Evolutionary conservation across 2,329 filamentous ascomycete genomes (phyloP).

Genomic region (Nannizziopsis arthrosporioides): DNA sequence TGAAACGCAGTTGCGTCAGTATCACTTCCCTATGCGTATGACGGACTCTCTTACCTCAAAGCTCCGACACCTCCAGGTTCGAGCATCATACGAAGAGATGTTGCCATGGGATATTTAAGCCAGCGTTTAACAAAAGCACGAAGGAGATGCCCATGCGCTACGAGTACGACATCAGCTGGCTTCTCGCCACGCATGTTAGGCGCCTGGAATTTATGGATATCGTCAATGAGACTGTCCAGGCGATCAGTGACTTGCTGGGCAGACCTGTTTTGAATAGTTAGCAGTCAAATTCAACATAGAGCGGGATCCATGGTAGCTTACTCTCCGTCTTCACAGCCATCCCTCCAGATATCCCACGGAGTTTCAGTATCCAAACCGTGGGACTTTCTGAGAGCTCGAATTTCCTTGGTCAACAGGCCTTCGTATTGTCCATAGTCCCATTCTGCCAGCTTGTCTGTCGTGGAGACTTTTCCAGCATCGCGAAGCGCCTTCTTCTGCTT

Average conservation of each 20-base stretch:
- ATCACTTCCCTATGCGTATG: background rate
- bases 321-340: slow-evolving; percentile 49
- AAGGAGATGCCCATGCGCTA: slow-evolving; percentile 37
- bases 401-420: slow-evolving; percentile 43
- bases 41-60: slow-evolving; percentile 2
- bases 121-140: slow-evolving; percentile 39
- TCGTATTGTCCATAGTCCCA: slow-evolving; percentile 56
- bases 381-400: slow-evolving; percentile 36
- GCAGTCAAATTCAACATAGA: background rate
- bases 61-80: slow-evolving; percentile 8
- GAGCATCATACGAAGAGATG: slow-evolving; percentile 34
- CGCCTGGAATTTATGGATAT: slow-evolving; percentile 32
- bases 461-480: slow-evolving; percentile 29
- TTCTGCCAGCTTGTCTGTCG: slow-evolving; percentile 44
- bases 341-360: slow-evolving; percentile 38
- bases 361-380: slow-evolving; percentile 34
- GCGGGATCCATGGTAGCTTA: slow-evolving; percentile 18
- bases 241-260: slow-evolving; percentile 30
- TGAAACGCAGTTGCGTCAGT: background rate
- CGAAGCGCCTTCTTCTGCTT: slow-evolving; percentile 18
- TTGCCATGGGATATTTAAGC: slow-evolving; percentile 34
- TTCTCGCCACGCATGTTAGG: slow-evolving; percentile 32
- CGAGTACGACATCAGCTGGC: slow-evolving; percentile 18
- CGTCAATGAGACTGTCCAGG: slow-evolving; percentile 33
- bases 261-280: slow-evolving; percentile 18